Percentiles rank a stretch among this genome's conserved stretches.
Evolutionary conservation across 2,329 filamentous ascomycete species (phyloP).

Genomic region (Colletotrichum lini): DNA sequence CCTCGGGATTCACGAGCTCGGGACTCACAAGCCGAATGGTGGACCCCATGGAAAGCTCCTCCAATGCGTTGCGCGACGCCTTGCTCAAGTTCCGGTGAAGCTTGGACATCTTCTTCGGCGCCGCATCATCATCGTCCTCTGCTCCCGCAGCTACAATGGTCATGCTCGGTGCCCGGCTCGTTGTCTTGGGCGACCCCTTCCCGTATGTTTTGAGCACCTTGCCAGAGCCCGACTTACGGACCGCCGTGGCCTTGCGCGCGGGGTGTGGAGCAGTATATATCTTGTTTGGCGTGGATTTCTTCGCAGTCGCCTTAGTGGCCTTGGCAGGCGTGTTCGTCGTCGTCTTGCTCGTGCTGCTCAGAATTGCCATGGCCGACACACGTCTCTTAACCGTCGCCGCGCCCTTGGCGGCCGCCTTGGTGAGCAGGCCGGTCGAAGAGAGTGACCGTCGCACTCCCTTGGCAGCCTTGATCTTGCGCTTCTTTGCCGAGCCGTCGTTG

Average conservation of each 20-base stretch:
- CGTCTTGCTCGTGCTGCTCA: conserved; percentile 35
- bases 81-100: conserved; percentile 38
- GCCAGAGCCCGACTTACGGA: conserved; percentile 42
- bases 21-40: conserved; percentile 42
- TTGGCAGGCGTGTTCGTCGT: conserved; percentile 28
- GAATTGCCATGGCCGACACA: conserved; percentile 51
- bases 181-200: conserved; percentile 35
- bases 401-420: conserved; percentile 54
- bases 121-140: conserved; percentile 8
- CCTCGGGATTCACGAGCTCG: conserved; percentile 32
- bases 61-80: conserved; percentile 42
- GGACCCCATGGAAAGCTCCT: conserved; percentile 37
- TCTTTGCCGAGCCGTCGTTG: conserved; percentile 32
- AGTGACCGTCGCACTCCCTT: conserved; percentile 54
- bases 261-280: conserved; percentile 41
- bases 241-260: conserved; percentile 36
- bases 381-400: conserved; percentile 53
- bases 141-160: conserved; percentile 40
- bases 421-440: conserved; percentile 48
- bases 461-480: conserved; percentile 53
- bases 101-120: conserved; percentile 23
- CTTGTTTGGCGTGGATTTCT: conserved; percentile 31
- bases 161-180: conserved; percentile 38
- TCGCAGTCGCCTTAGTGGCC: conserved; percentile 15
- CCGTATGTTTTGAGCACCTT: conserved; percentile 43